Percentiles rank a stretch among this genome's conserved stretches.
Evolutionary conservation across 2,329 filamentous ascomycete species (phyloP).

Genomic region (Cordyceps farinosa): DNA sequence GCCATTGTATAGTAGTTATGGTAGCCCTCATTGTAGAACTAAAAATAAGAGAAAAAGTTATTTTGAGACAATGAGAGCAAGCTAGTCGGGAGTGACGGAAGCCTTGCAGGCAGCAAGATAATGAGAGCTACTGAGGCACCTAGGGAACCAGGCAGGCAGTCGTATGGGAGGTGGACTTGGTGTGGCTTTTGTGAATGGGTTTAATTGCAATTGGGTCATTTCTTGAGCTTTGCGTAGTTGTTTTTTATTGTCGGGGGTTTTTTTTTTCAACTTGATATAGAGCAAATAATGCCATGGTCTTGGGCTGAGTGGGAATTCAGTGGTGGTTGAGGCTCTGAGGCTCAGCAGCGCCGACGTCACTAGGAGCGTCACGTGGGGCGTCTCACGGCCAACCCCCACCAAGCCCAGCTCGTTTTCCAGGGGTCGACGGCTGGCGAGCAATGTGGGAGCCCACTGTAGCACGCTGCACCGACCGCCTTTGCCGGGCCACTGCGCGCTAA

Average conservation of each 20-base stretch:
- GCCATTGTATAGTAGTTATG: constrained; percentile 31
- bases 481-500: constrained; percentile 25
- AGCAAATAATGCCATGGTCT: neutral
- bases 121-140: neutral
- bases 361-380: constrained; percentile 30
- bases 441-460: constrained; percentile 29
- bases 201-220: neutral
- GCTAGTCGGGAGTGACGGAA: neutral
- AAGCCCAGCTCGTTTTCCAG: constrained; percentile 16
- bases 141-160: neutral
- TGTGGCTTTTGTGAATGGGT: neutral
- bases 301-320: neutral
- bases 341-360: constrained; percentile 17
- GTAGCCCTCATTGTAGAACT: constrained; percentile 30
- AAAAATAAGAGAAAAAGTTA: constrained; percentile 25
- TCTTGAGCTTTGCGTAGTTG: too few species aligned
- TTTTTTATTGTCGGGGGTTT: too few species aligned
- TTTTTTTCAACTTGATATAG: too few species aligned
- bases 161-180: neutral
- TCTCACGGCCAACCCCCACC: constrained; percentile 33
- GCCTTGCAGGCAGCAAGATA: constrained; percentile 5
- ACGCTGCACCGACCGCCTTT: constrained; percentile 24
- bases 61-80: neutral
- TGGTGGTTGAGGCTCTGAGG: neutral
- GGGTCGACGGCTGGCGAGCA: neutral